Base-by-base conservation (phyloP, 2,329 filamentous ascomycete species). In the Paecilomyces sp. region DNA sequence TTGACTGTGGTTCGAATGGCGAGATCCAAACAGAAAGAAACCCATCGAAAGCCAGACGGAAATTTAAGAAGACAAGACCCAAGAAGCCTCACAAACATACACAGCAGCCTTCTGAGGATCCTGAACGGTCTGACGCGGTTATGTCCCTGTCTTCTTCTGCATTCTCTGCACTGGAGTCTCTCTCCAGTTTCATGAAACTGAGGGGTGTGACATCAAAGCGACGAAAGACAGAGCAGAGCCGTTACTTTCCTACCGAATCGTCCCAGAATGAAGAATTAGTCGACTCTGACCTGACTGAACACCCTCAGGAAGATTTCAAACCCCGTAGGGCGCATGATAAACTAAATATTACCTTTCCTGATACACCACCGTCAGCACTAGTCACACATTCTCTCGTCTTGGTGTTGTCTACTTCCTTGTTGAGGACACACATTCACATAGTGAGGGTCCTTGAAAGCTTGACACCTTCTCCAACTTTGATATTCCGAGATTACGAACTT, bases 151-250 rank as follows among this genome's bases (percentile, higher is more conserved):
- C 57, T 33, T 50, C 13, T 8, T 53, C 50, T 13, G 18, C 28
- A 8, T 53, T 63, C 24, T 56, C 34, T 78, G 79, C 64, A 78
- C 77, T 62, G 1, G 71, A 70, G 8, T 78, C 79, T 3, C 65
- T 85, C 31, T 73, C 78, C 4, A 79, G 76, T 30, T 85, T 83
- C 63, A 81, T 85, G 74, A 73, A 79, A 56, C 70, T 80, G 7
- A 77, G 79, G 58, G 77, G 79, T 25, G 64, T 63, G 33, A 54
- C 33, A 6, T 60, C 60, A 2, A 47, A 47, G 13, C 74, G 64
- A 55, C 61, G 63, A 54, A 70, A 68, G 54, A 53, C 67, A 4
- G 63, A 61, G 15, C 67, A 64, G 25, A 71, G 66, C 59, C 60
- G 64, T 9, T 70, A 72, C 50, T 74, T 71, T 33, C 15, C 33